Percentiles rank a stretch among this genome's conserved stretches.
Evolutionary conservation across 495 filamentous ascomycete genomes (phyloP).

Genomic region (Ramalina intermedia): DNA sequence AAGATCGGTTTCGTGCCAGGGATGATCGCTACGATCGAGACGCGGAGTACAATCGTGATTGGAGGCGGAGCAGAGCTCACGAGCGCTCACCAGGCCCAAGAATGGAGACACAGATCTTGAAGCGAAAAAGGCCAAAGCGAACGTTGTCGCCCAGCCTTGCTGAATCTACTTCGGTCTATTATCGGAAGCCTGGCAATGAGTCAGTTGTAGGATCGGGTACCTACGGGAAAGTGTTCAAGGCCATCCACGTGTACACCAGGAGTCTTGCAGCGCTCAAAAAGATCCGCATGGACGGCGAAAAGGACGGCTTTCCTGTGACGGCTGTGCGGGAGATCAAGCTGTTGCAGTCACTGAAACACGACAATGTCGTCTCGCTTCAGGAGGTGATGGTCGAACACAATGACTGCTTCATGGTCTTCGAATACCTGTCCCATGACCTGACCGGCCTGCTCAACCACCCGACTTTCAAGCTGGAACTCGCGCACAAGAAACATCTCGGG

Average conservation of each 20-base stretch:
- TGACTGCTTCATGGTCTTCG: slow-evolving; percentile 99
- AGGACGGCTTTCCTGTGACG: slow-evolving; percentile 94
- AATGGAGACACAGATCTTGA: slow-evolving; percentile 56
- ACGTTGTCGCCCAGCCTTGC: slow-evolving; percentile 55
- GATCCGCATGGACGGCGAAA: slow-evolving; percentile 90
- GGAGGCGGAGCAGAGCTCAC: slow-evolving; percentile 11
- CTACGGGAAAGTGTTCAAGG: slow-evolving; percentile 97
- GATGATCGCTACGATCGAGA: slow-evolving; percentile 36
- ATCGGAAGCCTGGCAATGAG: slow-evolving; percentile 82
- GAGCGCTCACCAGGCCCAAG: slow-evolving; percentile 27
- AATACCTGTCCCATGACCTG: slow-evolving; percentile 92
- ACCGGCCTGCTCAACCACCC: slow-evolving; percentile 87
- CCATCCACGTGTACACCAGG: slow-evolving; percentile 75
- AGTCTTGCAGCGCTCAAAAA: slow-evolving; percentile 85
- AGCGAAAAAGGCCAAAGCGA: slow-evolving; percentile 56
- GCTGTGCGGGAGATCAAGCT: slow-evolving; percentile 95
- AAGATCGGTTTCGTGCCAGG: slow-evolving; percentile 11
- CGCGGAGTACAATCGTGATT: slow-evolving; percentile 12
- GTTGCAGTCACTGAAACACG: slow-evolving; percentile 81
- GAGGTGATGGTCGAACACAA: slow-evolving; percentile 99
- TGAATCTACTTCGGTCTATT: slow-evolving; percentile 74
- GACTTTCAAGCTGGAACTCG: slow-evolving; percentile 67
- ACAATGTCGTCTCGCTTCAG: slow-evolving; percentile 72
- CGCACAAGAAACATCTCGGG: slow-evolving; percentile 88
- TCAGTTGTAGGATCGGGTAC: slow-evolving; percentile 88